Evolutionary conservation across 2,329 filamentous ascomycete genomes (phyloP).

Genomic region (Neoscytalidium dimidiatum): DNA sequence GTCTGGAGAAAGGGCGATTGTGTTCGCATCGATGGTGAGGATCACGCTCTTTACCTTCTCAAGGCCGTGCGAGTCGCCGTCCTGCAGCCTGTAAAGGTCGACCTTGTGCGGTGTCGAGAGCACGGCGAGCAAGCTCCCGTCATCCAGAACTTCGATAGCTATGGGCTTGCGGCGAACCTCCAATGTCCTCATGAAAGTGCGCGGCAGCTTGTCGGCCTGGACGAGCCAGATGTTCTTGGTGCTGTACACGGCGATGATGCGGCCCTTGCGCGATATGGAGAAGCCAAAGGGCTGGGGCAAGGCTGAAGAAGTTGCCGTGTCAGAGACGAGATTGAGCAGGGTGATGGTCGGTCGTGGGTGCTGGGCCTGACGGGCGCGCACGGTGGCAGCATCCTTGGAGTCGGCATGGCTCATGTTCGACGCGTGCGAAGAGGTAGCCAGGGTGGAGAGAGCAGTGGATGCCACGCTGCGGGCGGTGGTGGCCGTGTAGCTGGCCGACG

Average conservation of each 20-base stretch:
- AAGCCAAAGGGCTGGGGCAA: conserved; percentile 41
- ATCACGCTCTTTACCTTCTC: conserved; percentile 73
- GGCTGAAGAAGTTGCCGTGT: conserved; percentile 40
- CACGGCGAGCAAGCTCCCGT: conserved; percentile 75
- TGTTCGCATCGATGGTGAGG: conserved; percentile 75
- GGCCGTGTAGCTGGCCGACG: conserved; percentile 17
- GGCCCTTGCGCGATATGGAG: conserved; percentile 37
- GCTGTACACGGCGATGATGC: conserved; percentile 39
- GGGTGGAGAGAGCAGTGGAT: conserved; percentile 16
- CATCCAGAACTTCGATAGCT: conserved; percentile 76
- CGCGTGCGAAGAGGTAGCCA: conserved; percentile 14
- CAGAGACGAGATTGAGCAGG: conserved; percentile 40
- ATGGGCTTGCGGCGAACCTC: conserved; percentile 41
- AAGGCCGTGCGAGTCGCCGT: conserved; percentile 49
- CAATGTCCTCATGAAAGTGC: conserved; percentile 38
- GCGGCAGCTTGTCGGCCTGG: conserved; percentile 37
- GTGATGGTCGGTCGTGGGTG: conserved; percentile 36
- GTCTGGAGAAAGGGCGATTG: conserved; percentile 78
- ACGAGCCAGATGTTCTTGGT: conserved; percentile 41
- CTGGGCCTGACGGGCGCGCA: conserved; percentile 9
- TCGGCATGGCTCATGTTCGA: conserved; percentile 17
- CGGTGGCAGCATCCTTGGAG: background rate
- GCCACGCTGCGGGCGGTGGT: conserved; percentile 19
- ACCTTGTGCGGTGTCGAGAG: conserved; percentile 81
- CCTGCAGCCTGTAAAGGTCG: conserved; percentile 74